Conservation (phyloP, 257 asterid species). For the Schizonepeta tenuifolia region DNA sequence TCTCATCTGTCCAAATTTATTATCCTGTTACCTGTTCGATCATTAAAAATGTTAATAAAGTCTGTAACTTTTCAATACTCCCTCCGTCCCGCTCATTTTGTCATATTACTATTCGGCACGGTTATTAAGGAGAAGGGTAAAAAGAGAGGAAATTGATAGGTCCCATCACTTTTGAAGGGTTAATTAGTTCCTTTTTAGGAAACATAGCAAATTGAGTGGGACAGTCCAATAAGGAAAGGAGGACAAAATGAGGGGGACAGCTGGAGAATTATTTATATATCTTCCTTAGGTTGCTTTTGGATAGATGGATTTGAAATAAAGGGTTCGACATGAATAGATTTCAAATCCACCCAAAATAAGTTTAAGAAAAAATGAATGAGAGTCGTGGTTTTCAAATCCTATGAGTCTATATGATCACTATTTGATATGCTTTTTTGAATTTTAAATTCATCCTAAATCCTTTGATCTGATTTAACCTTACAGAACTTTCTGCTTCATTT, state of each 20-base stretch:
- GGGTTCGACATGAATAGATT: neutral
- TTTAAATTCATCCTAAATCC: neutral
- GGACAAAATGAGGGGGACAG: too few species aligned
- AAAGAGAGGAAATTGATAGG: too few species aligned
- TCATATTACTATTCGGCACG: too few species aligned
- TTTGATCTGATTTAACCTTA: neutral
- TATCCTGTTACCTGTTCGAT: neutral
- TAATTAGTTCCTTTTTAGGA: too few species aligned
- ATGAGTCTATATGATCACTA: neutral
- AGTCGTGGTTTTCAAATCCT: neutral
- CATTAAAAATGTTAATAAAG: neutral
- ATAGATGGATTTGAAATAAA: neutral
- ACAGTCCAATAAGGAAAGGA: too few species aligned
- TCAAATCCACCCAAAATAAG: neutral
- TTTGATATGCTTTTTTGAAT: neutral
- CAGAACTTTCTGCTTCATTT: constrained; percentile 23
- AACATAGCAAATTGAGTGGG: too few species aligned
- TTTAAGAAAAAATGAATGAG: neutral
- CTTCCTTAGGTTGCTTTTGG: neutral
- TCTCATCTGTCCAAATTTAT: neutral
- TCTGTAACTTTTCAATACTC: neutral
- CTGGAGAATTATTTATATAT: constrained; percentile 16
- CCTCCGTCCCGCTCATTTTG: too few species aligned
- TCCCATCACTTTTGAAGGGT: too few species aligned
- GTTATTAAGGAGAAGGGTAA: too few species aligned